Base-by-base conservation (phyloP, 192 early-diverging fungal species). In the Mortierella claussenii region DNA sequence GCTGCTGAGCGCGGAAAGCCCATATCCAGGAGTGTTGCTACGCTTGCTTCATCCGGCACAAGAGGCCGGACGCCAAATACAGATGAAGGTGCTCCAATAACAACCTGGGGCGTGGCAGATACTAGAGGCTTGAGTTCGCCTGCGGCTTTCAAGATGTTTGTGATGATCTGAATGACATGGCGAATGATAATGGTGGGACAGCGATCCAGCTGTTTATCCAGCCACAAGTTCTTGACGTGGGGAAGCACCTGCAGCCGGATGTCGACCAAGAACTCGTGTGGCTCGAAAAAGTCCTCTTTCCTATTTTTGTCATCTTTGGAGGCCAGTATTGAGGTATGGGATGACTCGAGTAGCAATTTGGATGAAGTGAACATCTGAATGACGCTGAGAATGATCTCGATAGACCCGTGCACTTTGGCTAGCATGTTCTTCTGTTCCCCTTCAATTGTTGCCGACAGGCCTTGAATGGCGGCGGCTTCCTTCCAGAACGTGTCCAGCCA, bases 21-120 rank as follows among this genome's bases (percentile, higher is more conserved):
- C 95, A 98, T 94, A 24, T 93, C 89, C 15, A 90, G 71, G 15
- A 98, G 81, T 43, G 89, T 88, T n/a, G 87, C 81, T 17, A 97
- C 79, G 34, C 83, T 80, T 10, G 80, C 81, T 28, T 84, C 83
- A 79, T 94, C 88, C 5, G 93, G 83, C 27, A 86, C 81, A 23
- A 85, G 53, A 3, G 81, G 81, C 24, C 82, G 66, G 23, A 54
- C 63, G 11, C 80, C 80, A 67, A 81, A 81, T 37, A 81, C 31
- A 13, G 79, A 26, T 2, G 68, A 27, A 36, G 58, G 27, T 65
- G 74, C 11, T 20, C 37, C 26, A 21, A 68, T 45, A 0, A 59
- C 23, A 9, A 78, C 54, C 53, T 79, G 28, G 28, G 64, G 20
- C 45, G 73, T n/a, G 75, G 70, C 15, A 54, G 64, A 27, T 43